phyloP scores from a whole-genome alignment of 805 yeast species.

The Komagataella kurtzmanii region DNA sequence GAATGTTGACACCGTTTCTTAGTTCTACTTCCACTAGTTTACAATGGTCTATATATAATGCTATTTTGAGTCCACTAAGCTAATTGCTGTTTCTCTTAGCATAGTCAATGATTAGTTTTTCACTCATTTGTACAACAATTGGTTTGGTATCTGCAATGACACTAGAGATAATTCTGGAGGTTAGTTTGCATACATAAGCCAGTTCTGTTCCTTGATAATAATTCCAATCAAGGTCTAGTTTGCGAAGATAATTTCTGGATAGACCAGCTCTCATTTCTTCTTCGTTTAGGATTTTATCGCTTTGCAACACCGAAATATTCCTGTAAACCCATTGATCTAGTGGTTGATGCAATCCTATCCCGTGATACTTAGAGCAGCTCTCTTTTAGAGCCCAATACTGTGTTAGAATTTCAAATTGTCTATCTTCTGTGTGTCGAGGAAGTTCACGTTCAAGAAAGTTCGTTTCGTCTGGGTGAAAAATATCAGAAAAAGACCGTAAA shows the following conservation, averaged over 20 bases:
- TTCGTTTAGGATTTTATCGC: neutral
- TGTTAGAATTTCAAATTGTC: constrained; percentile 26
- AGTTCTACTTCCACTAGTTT: neutral
- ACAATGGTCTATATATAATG: neutral
- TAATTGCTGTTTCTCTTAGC: neutral
- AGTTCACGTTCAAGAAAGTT: constrained; percentile 12
- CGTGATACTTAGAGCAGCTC: constrained; percentile 54
- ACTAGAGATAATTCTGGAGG: neutral
- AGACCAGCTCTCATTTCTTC: neutral
- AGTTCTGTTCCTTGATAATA: neutral
- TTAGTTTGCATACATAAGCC: neutral
- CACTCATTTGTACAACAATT: neutral
- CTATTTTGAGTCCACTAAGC: neutral
- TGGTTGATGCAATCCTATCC: constrained; percentile 35
- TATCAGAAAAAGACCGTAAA: constrained; percentile 12
- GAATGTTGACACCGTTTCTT: neutral
- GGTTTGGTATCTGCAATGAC: neutral
- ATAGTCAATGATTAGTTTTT: neutral
- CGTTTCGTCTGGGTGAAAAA: constrained; percentile 14
- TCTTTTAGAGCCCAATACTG: constrained; percentile 75
- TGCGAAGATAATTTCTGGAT: neutral
- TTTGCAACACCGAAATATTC: neutral
- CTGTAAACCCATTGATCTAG: constrained; percentile 6
- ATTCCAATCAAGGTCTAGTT: neutral
- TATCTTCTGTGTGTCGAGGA: neutral